phyloP scores from a whole-genome alignment of 2,329 filamentous ascomycete species.

The Talaromyces sp. region DNA sequence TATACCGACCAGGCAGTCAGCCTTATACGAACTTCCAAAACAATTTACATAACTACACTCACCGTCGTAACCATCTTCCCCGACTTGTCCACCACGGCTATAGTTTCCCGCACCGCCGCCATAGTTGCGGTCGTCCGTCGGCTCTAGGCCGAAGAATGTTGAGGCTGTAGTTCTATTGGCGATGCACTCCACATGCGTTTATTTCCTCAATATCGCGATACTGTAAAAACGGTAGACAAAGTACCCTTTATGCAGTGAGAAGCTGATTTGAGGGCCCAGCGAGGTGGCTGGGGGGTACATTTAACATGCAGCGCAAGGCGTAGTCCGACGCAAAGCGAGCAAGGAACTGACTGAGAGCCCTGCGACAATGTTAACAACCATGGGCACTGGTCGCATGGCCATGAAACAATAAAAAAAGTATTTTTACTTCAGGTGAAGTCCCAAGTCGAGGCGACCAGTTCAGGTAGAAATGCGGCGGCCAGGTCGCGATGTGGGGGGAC shows the following conservation, averaged over 20 bases:
- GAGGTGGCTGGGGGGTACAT: constrained; percentile 4
- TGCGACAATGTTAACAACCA: neutral
- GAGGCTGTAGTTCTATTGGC: neutral
- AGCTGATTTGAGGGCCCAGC: neutral
- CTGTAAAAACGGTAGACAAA: neutral
- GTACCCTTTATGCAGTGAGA: neutral
- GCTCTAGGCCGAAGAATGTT: neutral
- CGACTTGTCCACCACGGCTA: constrained; percentile 85
- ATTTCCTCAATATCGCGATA: too few species aligned
- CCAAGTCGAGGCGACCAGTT: constrained; percentile 6
- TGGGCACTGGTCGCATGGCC: neutral
- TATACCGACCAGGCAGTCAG: constrained; percentile 31
- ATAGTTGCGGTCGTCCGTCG: constrained; percentile 4
- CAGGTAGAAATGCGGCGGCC: constrained; percentile 1
- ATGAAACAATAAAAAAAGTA: neutral
- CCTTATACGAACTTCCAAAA: constrained; percentile 8
- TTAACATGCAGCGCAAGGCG: neutral
- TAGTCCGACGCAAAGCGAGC: neutral
- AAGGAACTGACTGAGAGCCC: neutral
- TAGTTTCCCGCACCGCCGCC: constrained; percentile 55
- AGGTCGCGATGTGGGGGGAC: constrained; percentile 9
- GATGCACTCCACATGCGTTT: neutral
- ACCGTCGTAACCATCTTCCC: constrained; percentile 88
- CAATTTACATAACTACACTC: constrained; percentile 32
- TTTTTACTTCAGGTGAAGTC: neutral